Evolutionary conservation across 129 eudicot species (phyloP).

Genomic region (Rutidosis leptorrhynchoides): DNA sequence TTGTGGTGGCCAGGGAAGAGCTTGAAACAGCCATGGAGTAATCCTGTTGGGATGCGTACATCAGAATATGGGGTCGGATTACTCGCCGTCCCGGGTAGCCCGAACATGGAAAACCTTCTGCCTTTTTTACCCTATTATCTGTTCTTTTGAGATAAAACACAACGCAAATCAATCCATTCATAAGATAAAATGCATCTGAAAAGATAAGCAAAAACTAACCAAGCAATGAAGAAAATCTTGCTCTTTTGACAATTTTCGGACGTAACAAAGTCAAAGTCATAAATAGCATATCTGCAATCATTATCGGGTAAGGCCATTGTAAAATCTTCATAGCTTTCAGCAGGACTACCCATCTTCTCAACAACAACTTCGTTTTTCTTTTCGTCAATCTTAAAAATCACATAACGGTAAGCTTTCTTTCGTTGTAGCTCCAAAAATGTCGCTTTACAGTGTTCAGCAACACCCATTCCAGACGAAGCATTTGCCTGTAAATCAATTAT

Average conservation of each 20-base stretch:
- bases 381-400: slow-evolving; percentile 81
- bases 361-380: slow-evolving; percentile 79
- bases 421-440: slow-evolving; percentile 64
- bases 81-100: too few relatives aligned
- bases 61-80: too few relatives aligned
- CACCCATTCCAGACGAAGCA: slow-evolving; percentile 70
- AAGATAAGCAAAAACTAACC: slow-evolving; percentile 39
- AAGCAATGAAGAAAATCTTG: slow-evolving; percentile 84
- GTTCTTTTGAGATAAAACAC: not conserved
- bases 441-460: slow-evolving; percentile 54
- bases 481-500: slow-evolving; percentile 40
- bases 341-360: slow-evolving; percentile 76
- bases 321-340: slow-evolving; percentile 78
- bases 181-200: not conserved
- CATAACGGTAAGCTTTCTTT: slow-evolving; percentile 68
- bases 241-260: slow-evolving; percentile 86
- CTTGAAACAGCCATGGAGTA: too few relatives aligned
- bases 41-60: too few relatives aligned
- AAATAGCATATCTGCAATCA: slow-evolving; percentile 80
- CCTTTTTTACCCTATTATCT: too few relatives aligned
- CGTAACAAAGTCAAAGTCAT: slow-evolving; percentile 76
- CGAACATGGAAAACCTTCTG: too few relatives aligned
- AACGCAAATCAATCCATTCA: not conserved
- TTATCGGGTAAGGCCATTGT: slow-evolving; percentile 62
- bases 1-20: too few relatives aligned